phyloP scores from a whole-genome alignment of 2,329 filamentous ascomycete genomes.

The Pseudocercospora macadamiae region DNA sequence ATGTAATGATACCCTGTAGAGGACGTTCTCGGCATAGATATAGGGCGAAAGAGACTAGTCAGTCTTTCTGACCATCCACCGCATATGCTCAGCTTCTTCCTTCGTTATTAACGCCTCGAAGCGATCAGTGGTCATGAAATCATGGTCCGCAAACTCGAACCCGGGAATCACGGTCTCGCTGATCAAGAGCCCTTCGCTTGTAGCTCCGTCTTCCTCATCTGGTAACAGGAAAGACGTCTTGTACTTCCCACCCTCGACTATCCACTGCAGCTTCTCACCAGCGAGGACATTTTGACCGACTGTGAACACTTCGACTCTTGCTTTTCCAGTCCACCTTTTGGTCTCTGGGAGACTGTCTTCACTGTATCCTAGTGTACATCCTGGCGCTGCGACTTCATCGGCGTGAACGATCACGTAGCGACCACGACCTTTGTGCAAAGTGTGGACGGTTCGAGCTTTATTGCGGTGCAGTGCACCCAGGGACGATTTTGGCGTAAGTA shows the following conservation, averaged over 20 bases:
- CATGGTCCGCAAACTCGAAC: slow-evolving; percentile 69
- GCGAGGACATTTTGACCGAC: slow-evolving; percentile 61
- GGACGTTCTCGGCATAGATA: background rate
- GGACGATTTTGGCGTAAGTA: slow-evolving; percentile 60
- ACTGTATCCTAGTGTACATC: slow-evolving; percentile 38
- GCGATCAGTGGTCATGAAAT: slow-evolving; percentile 61
- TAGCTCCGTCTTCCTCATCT: slow-evolving; percentile 42
- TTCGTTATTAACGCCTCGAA: slow-evolving; percentile 57
- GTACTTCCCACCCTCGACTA: slow-evolving; percentile 69
- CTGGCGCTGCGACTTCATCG: slow-evolving; percentile 44
- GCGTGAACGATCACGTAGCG: slow-evolving; percentile 67
- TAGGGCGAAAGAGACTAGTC: background rate
- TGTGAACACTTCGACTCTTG: slow-evolving; percentile 64
- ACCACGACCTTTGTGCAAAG: slow-evolving; percentile 64
- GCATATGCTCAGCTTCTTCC: slow-evolving; percentile 54
- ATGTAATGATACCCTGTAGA: slow-evolving; percentile 21
- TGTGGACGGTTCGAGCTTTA: slow-evolving; percentile 61
- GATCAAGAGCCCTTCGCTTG: slow-evolving; percentile 60
- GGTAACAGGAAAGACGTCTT: slow-evolving; percentile 66
- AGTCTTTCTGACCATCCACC: slow-evolving; percentile 44
- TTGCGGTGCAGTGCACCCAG: slow-evolving; percentile 67
- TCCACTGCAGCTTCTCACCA: slow-evolving; percentile 68
- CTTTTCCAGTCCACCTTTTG: slow-evolving; percentile 43
- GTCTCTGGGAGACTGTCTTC: slow-evolving; percentile 58
- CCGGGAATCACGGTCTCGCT: slow-evolving; percentile 70